These are phyloP conservation scores for Quercus cerris DNA, from an alignment of 306 rosid genomes.

Conservation along the genomic window DNA sequence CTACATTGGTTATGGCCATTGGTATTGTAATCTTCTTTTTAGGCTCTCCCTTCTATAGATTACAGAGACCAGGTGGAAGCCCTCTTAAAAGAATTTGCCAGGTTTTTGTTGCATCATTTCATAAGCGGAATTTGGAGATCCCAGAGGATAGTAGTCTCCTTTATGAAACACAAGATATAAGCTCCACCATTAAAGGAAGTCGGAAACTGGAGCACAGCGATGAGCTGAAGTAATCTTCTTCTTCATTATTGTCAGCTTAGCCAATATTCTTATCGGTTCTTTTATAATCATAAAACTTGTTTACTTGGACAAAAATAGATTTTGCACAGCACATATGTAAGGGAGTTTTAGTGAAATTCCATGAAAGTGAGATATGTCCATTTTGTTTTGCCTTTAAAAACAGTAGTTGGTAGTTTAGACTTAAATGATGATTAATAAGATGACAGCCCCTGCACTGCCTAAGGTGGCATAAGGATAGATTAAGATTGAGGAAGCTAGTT, in stretches of 20 bases:
- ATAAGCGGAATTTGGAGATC: conserved; percentile 51
- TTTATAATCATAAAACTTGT: neutral
- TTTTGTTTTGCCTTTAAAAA: too few relatives aligned
- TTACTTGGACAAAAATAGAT: neutral
- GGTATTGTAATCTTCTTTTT: conserved; percentile 77
- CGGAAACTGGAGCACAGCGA: conserved; percentile 80
- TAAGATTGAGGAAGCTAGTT: too few relatives aligned
- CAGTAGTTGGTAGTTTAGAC: too few relatives aligned
- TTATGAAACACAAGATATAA: conserved; percentile 67
- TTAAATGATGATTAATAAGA: neutral
- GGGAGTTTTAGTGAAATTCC: too few relatives aligned
- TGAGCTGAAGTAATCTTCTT: conserved; percentile 61
- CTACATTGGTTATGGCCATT: conserved; percentile 73
- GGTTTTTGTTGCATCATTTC: conserved; percentile 81
- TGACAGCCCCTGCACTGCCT: neutral
- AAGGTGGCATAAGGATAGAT: too few relatives aligned
- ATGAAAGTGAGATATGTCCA: too few relatives aligned
- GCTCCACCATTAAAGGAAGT: conserved; percentile 87
- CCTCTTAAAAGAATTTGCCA: conserved; percentile 94
- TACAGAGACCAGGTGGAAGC: conserved; percentile 95
- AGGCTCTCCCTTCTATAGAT: conserved; percentile 83
- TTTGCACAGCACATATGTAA: neutral
- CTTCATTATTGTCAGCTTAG: neutral
- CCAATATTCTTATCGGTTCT: neutral
- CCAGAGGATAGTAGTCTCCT: conserved; percentile 73